Evolutionary conservation across 495 filamentous ascomycete genomes (phyloP).

Genomic region (Articulospora tetracladia): DNA sequence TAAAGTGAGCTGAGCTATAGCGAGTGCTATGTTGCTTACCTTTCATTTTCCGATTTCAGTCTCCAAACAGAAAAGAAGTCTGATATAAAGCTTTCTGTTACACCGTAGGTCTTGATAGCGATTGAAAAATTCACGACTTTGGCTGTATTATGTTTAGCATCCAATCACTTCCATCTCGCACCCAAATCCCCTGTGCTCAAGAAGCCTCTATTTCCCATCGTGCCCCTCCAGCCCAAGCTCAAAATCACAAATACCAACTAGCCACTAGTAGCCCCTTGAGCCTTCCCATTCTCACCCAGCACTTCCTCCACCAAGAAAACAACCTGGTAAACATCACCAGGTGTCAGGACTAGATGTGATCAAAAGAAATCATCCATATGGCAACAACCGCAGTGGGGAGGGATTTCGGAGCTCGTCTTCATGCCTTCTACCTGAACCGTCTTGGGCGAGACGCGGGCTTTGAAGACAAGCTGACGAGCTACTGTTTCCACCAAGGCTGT

Average conservation of each 20-base stretch:
- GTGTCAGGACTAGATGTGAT: conserved; percentile 76
- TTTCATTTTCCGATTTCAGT: no score
- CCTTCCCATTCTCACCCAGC: conserved; percentile 43
- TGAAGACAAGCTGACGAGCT: conserved; percentile 23
- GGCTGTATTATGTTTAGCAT: no score
- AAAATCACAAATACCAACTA: conserved; percentile 73
- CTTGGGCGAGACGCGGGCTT: conserved; percentile 20
- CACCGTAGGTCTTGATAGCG: no score
- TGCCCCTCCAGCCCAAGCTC: conserved; percentile 79
- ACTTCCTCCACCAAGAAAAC: conserved; percentile 81
- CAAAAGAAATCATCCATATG: no score
- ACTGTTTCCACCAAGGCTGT: conserved; percentile 19
- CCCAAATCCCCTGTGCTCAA: conserved; percentile 86
- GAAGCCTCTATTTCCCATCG: conserved; percentile 86
- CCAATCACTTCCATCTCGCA: conserved; percentile 28
- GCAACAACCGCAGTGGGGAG: no score
- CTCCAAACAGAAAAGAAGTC: no score
- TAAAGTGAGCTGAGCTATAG: no score
- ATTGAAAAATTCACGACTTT: no score
- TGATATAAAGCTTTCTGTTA: no score
- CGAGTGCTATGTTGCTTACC: no score
- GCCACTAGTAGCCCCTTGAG: conserved; percentile 49
- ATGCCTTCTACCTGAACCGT: conserved; percentile 17
- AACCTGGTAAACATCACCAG: conserved; percentile 86
- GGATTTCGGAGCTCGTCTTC: no score